Percentiles rank a stretch among this genome's conserved stretches.
Evolutionary conservation across 495 filamentous ascomycete genomes (phyloP).

Genomic region (Xylaria nigripes): DNA sequence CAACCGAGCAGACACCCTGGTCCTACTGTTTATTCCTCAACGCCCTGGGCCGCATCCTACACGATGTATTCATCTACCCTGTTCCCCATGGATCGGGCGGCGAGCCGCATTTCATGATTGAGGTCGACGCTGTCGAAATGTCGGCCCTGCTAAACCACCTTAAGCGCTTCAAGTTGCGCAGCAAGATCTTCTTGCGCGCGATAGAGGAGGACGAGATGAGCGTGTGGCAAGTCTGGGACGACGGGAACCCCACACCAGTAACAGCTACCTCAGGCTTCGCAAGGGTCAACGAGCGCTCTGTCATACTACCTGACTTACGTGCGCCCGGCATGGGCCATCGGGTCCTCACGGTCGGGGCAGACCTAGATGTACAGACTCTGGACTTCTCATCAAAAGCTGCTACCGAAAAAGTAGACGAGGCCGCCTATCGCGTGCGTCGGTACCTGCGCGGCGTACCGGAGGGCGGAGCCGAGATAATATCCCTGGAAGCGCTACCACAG

Average conservation of each 20-base stretch:
- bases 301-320: conserved; percentile 51
- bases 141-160: conserved; percentile 58
- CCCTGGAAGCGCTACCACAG: conserved; percentile 62
- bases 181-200: conserved; percentile 61
- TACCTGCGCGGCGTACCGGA: conserved; percentile 76
- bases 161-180: conserved; percentile 72
- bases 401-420: conserved; percentile 17
- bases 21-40: conserved; percentile 80
- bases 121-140: conserved; percentile 64
- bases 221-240: conserved; percentile 62
- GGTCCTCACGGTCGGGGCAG: conserved; percentile 30
- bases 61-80: conserved; percentile 86
- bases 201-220: conserved; percentile 53
- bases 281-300: conserved; percentile 8
- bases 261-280: not conserved
- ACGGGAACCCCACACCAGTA: conserved; percentile 4
- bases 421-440: conserved; percentile 58
- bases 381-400: not conserved
- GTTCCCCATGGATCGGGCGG: conserved; percentile 28
- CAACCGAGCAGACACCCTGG: conserved; percentile 29
- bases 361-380: conserved; percentile 23
- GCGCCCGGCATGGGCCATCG: conserved; percentile 62
- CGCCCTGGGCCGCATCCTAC: conserved; percentile 70
- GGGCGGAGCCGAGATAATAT: conserved; percentile 67
- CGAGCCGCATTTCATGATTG: conserved; percentile 57